Evolutionary conservation across 805 yeast genomes (phyloP), one percentile per base, ranked within the genome.

Genomic region (Zygoascus ofunaensis): DNA sequence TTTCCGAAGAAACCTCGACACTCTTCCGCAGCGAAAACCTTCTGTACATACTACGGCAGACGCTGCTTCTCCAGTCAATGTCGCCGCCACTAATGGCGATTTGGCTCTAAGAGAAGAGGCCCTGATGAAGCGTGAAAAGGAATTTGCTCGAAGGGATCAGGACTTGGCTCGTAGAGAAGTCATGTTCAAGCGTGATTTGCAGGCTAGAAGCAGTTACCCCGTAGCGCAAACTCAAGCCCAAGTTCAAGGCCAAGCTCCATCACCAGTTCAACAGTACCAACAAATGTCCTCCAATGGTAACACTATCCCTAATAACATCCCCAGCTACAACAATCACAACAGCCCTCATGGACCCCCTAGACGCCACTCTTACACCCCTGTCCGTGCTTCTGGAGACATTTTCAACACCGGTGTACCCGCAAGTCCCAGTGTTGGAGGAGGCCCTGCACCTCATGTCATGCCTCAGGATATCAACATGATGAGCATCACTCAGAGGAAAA

Each of bases 401-500:
- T 19, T 20, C 12, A 17, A n/a, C 3, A 18, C 23, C 17, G 36
- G 15, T 8, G 40, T 15, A 37, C 28, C 22, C 35, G 10, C 7
- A 26, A 8, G 10, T 8, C 41, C 42, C 37, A 41, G 8, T 34
- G n/a, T n/a, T n/a, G n/a, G n/a, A n/a, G n/a, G n/a, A n/a, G n/a
- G 19, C 20, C 41, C 41, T 3, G 34, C 30, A 41, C 39, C 28
- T 23, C 35, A 32, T 37, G 44, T 20, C 28, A 41, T 40, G 18
- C 39, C 42, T 15, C 42, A 51, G 34, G 62, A 58, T 36, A 43
- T 51, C 33, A 61, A 56, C 38, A 52, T 52, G 55, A 46, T 50
- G 57, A 45, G 51, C 43, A 39, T 47, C 39, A 50, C 54, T 7
- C 44, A 47, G 19, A 49, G 59, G 5, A 45, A 56, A n/a, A 44